Evolutionary conservation across 371 early-diverging fungal species (phyloP), one percentile per base, ranked within the genome.

Genomic region (Lichtheimia ornata): DNA sequence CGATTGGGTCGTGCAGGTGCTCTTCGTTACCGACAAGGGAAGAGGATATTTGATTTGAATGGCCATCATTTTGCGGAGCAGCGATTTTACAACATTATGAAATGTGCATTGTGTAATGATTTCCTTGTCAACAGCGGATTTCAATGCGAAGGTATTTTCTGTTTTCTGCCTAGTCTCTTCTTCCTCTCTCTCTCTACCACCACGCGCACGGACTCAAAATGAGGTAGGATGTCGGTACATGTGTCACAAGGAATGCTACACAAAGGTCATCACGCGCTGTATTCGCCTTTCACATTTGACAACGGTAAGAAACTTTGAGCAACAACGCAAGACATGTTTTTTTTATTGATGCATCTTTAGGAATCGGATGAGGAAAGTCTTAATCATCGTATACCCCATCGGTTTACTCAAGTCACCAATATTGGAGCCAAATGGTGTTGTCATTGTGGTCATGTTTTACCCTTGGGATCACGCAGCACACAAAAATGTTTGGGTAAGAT

Each of bases 391-490:
- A 97, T 98, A 66, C 95, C 95, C 24, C 99, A 99, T 82, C 87
- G 93, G 24, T 96, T 94, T 68, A 90, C 92, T 64, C 82, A 78
- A 18, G 73, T 88, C 14, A 88, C 90, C 47, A 90, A 85, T 53
- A 79, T 92, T 58, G 88, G 87, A 20, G 90, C 94, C 24, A 86
- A 88, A 67, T 99, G 97, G 95, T 99, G 99, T 77, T 89, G 90
- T 67, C 99, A 99, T 75, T 99, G 99, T 83, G 99, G 99, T 30
- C 88, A 88, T 52, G 90, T 95, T 85, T 85, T 99, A 20, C 86
- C 96, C 4, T 73, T 97, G 5, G 93, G 95, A 14, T 84, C 87
- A 15, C 83, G 84, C 50, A 84, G 85, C 0, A 74, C 84, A 35
- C 89, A 88, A 67, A 73, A 72, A 55, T 91, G 90, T 68, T 70